Conservation (phyloP, 495 filamentous ascomycete genomes). For the Daldinia decipiens region DNA sequence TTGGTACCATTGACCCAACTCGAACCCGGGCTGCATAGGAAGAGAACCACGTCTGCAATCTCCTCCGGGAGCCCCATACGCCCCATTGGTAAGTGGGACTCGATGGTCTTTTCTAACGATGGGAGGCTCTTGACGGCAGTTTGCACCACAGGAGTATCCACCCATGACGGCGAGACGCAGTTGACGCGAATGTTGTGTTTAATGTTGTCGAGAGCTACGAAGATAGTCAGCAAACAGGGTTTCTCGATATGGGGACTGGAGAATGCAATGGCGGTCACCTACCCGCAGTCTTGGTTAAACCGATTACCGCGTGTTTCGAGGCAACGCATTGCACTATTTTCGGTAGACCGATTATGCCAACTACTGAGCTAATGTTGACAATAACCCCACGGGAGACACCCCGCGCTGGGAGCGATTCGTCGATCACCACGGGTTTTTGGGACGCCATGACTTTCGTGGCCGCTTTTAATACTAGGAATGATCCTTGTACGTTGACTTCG, state of each 20-base stretch:
- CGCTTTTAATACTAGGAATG: conserved; percentile 5
- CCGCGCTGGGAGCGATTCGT: conserved; percentile 1
- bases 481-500: conserved; percentile 7
- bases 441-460: conserved; percentile 9
- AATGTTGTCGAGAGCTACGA: not conserved
- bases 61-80: conserved; percentile 16
- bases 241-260: not conserved
- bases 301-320: conserved; percentile 12
- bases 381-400: conserved; percentile 6
- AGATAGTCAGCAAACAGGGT: not conserved
- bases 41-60: conserved; percentile 9
- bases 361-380: conserved; percentile 8
- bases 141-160: conserved; percentile 10
- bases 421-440: conserved; percentile 3
- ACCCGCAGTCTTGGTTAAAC: conserved; percentile 9
- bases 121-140: not conserved
- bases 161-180: conserved; percentile 11
- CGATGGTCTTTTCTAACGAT: not conserved
- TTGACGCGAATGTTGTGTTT: conserved; percentile 14
- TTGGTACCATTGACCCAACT: conserved; percentile 12
- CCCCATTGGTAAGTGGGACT: conserved; percentile 8
- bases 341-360: not conserved
- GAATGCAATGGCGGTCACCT: not conserved
- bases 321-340: conserved; percentile 5
- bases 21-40: conserved; percentile 10